Evolutionary conservation across 176 grass and related monocot species (phyloP).

Genomic region (Zoysia japonica): DNA sequence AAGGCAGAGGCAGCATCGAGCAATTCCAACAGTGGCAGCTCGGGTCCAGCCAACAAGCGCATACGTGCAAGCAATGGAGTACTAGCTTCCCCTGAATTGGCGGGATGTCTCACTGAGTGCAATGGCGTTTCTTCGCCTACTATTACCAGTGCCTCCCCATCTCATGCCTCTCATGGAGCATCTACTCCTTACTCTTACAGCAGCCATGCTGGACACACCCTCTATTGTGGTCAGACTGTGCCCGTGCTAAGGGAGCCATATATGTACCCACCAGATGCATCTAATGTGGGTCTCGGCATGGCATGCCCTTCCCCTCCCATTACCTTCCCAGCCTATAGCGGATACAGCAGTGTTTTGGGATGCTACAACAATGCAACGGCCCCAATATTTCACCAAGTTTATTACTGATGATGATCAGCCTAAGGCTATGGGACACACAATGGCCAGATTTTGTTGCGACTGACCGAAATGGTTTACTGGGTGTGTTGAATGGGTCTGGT

Average conservation of each 20-base stretch:
- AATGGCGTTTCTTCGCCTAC: slow-evolving; percentile 44
- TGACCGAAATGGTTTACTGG: slow-evolving; percentile 61
- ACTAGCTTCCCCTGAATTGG: slow-evolving; percentile 58
- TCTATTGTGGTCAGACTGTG: slow-evolving; percentile 60
- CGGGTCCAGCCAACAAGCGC: slow-evolving; percentile 72
- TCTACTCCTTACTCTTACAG: slow-evolving; percentile 62
- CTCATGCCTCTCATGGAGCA: slow-evolving; percentile 47
- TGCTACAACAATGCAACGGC: slow-evolving; percentile 49
- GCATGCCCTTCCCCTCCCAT: slow-evolving; percentile 62
- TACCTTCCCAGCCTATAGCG: slow-evolving; percentile 46
- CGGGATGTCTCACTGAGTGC: slow-evolving; percentile 56
- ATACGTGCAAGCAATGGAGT: slow-evolving; percentile 66
- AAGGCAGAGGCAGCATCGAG: slow-evolving; percentile 53
- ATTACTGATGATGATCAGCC: slow-evolving; percentile 60
- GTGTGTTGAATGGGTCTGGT: slow-evolving; percentile 40
- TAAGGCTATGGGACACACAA: slow-evolving; percentile 7
- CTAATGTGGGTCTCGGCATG: slow-evolving; percentile 41
- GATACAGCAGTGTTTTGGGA: slow-evolving; percentile 45
- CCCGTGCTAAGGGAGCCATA: slow-evolving; percentile 59
- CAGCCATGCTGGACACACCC: slow-evolving; percentile 32
- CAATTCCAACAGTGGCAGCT: slow-evolving; percentile 43
- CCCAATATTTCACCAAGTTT: slow-evolving; percentile 60
- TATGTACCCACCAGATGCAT: slow-evolving; percentile 50
- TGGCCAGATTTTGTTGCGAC: slow-evolving; percentile 70
- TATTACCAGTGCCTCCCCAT: slow-evolving; percentile 38